Evolutionary conservation across 176 grass and related monocot genomes (phyloP).

Genomic region (Puya raimondii): DNA sequence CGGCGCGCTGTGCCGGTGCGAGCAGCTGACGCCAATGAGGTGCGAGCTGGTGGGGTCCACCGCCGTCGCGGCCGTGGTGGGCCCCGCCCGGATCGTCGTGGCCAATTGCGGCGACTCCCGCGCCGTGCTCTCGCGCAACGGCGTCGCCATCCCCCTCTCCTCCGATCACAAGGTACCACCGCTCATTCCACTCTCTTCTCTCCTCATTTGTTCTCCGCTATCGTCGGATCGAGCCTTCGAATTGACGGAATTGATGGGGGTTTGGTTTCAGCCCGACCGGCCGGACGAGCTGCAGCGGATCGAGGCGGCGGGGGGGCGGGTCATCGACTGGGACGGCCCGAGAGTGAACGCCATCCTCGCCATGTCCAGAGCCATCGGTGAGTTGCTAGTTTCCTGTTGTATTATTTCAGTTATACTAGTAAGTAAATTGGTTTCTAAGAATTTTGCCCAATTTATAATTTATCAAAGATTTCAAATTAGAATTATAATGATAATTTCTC

Average conservation of each 20-base stretch:
- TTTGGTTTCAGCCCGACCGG: constrained; percentile 59
- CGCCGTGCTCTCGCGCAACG: constrained; percentile 67
- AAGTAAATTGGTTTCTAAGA: not conserved
- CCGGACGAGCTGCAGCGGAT: constrained; percentile 89
- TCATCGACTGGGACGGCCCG: constrained; percentile 91
- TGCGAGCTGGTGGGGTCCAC: constrained; percentile 91
- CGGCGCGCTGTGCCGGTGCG: constrained; percentile 53
- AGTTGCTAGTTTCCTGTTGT: constrained; percentile 1
- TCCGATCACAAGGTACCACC: constrained; percentile 68
- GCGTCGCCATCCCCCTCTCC: constrained; percentile 49
- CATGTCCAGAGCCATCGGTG: constrained; percentile 95
- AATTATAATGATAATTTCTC: not conserved
- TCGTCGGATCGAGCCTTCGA: no score
- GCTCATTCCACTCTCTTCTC: no score
- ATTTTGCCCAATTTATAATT: not conserved
- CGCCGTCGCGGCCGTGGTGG: constrained; percentile 64
- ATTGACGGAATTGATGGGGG: not conserved
- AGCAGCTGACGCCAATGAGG: constrained; percentile 51
- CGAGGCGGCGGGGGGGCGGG: constrained; percentile 67
- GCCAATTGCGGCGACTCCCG: constrained; percentile 88
- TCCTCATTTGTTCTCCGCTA: no score
- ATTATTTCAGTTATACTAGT: not conserved
- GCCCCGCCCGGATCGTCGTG: constrained; percentile 43
- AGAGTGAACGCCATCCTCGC: constrained; percentile 80
- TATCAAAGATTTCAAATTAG: not conserved